These are phyloP conservation scores for Murraya paniculata DNA, from an alignment of 345 rosid species.

Conservation along the genomic window DNA sequence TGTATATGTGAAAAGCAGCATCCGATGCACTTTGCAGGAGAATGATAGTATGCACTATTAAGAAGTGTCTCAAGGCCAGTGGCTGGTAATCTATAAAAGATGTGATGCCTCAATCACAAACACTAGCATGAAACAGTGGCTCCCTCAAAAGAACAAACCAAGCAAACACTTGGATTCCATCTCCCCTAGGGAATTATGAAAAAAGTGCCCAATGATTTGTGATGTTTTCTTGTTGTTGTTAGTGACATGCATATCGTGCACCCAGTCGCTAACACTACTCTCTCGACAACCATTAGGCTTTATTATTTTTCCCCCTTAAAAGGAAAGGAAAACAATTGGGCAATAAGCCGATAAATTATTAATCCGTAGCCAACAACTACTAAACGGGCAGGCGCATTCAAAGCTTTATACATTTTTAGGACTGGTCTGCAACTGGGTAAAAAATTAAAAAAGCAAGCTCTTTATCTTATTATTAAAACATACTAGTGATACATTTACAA, in stretches of 20 bases:
- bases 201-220: constrained; percentile 63
- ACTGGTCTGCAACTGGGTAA: neutral
- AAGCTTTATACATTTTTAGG: neutral
- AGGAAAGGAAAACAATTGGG: too few species aligned
- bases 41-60: constrained; percentile 78
- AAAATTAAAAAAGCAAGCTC: neutral
- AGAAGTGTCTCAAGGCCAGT: constrained; percentile 72
- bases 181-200: constrained; percentile 64
- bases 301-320: too few species aligned
- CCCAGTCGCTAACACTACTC: constrained; percentile 58
- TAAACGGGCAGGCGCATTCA: neutral
- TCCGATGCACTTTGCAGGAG: constrained; percentile 80
- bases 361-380: neutral
- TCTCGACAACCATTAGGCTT: too few species aligned
- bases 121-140: neutral
- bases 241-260: constrained; percentile 89
- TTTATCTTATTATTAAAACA: neutral
- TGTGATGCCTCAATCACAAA: neutral
- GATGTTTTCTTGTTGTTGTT: constrained; percentile 81
- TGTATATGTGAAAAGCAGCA: constrained; percentile 65
- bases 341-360: too few species aligned
- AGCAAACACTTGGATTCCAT: constrained; percentile 1
- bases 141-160: neutral
- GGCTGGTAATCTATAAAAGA: constrained; percentile 69
- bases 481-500: neutral